Percentiles rank a stretch among this genome's conserved stretches.
phyloP scores from a whole-genome alignment of 129 eudicot genomes.

The Centella asiatica region DNA sequence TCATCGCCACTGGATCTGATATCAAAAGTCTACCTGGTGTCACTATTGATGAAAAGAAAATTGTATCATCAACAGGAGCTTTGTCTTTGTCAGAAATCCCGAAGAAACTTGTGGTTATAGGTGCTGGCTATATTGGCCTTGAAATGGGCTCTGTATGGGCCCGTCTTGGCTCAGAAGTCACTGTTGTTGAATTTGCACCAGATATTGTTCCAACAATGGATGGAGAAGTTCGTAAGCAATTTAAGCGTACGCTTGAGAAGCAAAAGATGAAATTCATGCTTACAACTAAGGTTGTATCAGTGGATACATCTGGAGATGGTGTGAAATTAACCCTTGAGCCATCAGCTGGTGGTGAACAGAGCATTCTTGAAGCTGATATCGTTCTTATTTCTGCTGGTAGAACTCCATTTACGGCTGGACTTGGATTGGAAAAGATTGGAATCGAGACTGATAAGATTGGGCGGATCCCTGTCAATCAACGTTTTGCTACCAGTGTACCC shows the following conservation, averaged over 20 bases:
- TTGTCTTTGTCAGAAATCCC: constrained; percentile 65
- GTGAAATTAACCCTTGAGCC: constrained; percentile 77
- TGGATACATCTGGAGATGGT: constrained; percentile 42
- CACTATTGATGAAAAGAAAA: constrained; percentile 64
- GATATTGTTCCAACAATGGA: constrained; percentile 92
- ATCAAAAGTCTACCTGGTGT: constrained; percentile 75
- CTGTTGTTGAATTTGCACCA: constrained; percentile 79
- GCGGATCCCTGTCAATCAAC: constrained; percentile 51
- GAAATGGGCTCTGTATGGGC: constrained; percentile 98
- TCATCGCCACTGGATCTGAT: constrained; percentile 85
- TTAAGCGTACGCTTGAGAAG: constrained; percentile 81
- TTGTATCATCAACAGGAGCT: constrained; percentile 89
- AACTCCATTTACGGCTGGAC: constrained; percentile 63
- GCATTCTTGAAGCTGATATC: constrained; percentile 64
- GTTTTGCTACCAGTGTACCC: constrained; percentile 50
- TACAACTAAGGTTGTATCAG: constrained; percentile 72
- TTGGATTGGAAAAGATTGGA: constrained; percentile 55
- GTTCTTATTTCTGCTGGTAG: constrained; percentile 90
- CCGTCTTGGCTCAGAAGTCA: constrained; percentile 82
- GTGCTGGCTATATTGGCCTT: constrained; percentile 88
- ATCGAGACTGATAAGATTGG: constrained; percentile 74
- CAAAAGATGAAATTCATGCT: constrained; percentile 88
- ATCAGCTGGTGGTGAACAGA: constrained; percentile 68
- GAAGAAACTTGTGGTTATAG: constrained; percentile 66
- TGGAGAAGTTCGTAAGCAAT: constrained; percentile 73